Percentiles rank a stretch among this genome's conserved stretches.
Evolutionary conservation across 169 alveolate species (phyloP).

Genomic region (Eimeria sp.): DNA sequence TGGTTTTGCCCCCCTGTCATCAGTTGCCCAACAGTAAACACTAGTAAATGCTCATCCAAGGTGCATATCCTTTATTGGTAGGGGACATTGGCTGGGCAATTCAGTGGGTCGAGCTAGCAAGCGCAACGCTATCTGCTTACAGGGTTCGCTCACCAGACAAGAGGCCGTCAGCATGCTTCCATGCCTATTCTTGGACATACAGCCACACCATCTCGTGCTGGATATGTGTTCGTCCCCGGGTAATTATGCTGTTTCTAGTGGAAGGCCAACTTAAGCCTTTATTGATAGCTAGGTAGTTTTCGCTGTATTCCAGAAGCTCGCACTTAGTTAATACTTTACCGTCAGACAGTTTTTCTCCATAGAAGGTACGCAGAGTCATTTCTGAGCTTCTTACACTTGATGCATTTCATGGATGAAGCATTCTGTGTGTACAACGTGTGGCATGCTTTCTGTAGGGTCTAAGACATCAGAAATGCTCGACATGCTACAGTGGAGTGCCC

Average conservation of each 20-base stretch:
- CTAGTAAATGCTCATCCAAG: neutral
- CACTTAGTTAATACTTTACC: neutral
- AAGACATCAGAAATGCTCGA: constrained; percentile 92
- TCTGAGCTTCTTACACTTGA: neutral
- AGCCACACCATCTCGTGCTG: constrained; percentile 87
- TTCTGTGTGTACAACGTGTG: neutral
- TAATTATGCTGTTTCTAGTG: neutral
- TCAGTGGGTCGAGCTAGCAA: neutral
- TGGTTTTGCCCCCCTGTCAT: neutral
- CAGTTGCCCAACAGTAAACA: neutral
- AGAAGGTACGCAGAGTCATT: neutral
- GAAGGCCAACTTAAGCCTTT: neutral
- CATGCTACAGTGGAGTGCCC: constrained; percentile 82
- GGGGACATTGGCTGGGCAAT: neutral
- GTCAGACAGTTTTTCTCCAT: neutral
- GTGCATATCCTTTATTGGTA: neutral
- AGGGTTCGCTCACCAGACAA: constrained; percentile 85
- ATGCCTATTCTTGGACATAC: constrained; percentile 90
- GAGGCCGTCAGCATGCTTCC: constrained; percentile 96
- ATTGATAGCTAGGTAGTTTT: neutral
- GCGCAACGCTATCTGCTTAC: neutral
- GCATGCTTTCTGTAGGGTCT: constrained; percentile 86
- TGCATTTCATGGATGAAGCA: neutral
- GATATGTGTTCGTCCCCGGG: constrained; percentile 96
- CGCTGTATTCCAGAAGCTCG: neutral